phyloP scores from a whole-genome alignment of 2,329 filamentous ascomycete species.

The Clarireedia sp. region DNA sequence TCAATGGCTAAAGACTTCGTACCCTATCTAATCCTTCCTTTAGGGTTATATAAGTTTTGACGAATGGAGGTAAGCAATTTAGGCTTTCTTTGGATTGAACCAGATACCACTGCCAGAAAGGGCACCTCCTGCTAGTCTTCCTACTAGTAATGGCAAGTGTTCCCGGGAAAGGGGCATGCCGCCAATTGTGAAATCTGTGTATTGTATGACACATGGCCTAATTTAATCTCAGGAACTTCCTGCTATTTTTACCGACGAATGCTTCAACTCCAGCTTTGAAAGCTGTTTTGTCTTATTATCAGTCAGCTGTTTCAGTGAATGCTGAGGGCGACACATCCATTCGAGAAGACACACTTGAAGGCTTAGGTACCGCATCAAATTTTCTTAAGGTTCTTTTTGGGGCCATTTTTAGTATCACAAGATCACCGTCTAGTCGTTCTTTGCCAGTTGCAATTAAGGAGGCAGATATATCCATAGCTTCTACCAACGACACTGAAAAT shows the following conservation, averaged over 20 bases:
- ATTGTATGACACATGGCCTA: not conserved
- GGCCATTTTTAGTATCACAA: conserved; percentile 61
- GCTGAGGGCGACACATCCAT: conserved; percentile 90
- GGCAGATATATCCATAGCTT: conserved; percentile 1
- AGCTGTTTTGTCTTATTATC: conserved; percentile 84
- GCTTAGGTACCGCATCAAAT: conserved; percentile 78
- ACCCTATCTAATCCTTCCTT: conserved; percentile 22
- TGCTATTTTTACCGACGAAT: conserved; percentile 72
- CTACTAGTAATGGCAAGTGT: not conserved
- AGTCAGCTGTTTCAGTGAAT: conserved; percentile 79
- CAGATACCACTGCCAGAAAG: not conserved
- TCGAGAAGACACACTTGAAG: conserved; percentile 82
- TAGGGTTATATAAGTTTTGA: conserved; percentile 69
- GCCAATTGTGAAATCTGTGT: not conserved
- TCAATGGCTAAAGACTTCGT: not conserved
- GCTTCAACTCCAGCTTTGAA: conserved; percentile 63
- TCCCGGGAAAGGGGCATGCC: not conserved
- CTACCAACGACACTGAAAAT: conserved; percentile 3
- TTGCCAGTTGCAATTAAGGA: conserved; percentile 6
- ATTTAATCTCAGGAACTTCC: conserved; percentile 61
- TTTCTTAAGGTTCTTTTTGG: conserved; percentile 69
- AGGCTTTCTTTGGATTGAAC: not conserved
- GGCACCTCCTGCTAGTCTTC: not conserved
- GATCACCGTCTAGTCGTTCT: conserved; percentile 27
- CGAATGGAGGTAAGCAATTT: conserved; percentile 78